Evolutionary conservation across 2,329 filamentous ascomycete species (phyloP).

Genomic region (Colletotrichum theobromicola): DNA sequence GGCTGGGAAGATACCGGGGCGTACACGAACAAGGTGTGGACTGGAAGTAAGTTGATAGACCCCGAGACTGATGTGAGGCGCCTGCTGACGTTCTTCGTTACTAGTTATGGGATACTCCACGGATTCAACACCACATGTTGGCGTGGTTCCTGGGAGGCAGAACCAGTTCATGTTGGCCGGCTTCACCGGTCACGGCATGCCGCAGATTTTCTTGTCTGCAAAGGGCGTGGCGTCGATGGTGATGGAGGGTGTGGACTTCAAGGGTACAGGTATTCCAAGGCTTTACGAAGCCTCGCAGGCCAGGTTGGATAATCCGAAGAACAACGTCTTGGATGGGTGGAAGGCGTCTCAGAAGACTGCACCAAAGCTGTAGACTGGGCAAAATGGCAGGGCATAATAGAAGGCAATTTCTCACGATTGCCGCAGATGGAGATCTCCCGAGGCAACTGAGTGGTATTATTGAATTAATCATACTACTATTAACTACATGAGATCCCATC

Average conservation of each 20-base stretch:
- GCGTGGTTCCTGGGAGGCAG: slow-evolving; percentile 41
- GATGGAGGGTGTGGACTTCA: slow-evolving; percentile 29
- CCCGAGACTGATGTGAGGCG: no score
- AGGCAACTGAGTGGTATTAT: not conserved
- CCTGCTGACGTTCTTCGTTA: not conserved
- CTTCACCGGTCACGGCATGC: slow-evolving; percentile 59
- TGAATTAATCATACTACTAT: not conserved
- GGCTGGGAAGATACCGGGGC: slow-evolving; percentile 51
- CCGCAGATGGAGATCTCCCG: no score
- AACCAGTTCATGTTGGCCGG: slow-evolving; percentile 51
- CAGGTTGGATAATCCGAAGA: slow-evolving; percentile 27
- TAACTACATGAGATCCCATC: no score
- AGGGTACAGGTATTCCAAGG: slow-evolving; percentile 39
- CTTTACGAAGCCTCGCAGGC: slow-evolving; percentile 37
- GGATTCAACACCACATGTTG: slow-evolving; percentile 49
- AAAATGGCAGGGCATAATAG: not conserved
- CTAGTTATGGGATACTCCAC: slow-evolving; percentile 47
- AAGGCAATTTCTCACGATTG: not conserved
- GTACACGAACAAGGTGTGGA: slow-evolving; percentile 43
- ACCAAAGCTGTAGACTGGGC: not conserved
- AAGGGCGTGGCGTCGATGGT: slow-evolving; percentile 48
- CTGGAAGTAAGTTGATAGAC: slow-evolving; percentile 34
- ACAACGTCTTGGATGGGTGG: slow-evolving; percentile 13
- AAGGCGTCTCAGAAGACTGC: not conserved
- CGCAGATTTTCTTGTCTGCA: slow-evolving; percentile 44